Percentiles rank a stretch among this genome's conserved stretches.
phyloP scores from a whole-genome alignment of 2,329 filamentous ascomycete species.

The Pseudodiploospora longispora region DNA sequence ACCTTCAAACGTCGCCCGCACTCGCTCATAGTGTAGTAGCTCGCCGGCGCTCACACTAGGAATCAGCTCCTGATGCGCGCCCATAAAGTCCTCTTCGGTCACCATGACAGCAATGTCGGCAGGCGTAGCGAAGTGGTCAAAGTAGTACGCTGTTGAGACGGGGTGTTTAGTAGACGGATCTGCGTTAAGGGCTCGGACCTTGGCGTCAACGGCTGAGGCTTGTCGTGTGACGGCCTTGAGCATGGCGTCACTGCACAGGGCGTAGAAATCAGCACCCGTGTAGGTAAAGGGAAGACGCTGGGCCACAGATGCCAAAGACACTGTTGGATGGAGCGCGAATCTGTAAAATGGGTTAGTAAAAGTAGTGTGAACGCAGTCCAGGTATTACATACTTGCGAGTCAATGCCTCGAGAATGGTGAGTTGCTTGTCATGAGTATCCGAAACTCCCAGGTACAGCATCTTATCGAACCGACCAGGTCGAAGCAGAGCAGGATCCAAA shows the following conservation, averaged over 20 bases:
- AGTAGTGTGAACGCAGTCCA: not conserved
- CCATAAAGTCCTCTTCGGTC: conserved; percentile 77
- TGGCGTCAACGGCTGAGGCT: conserved; percentile 72
- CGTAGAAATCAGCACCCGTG: conserved; percentile 95
- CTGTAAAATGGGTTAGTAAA: conserved; percentile 33
- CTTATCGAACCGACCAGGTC: conserved; percentile 92
- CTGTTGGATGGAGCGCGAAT: conserved; percentile 73
- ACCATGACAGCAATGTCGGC: conserved; percentile 85
- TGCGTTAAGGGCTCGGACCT: conserved; percentile 63
- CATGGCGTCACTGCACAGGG: conserved; percentile 96
- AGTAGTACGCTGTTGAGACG: conserved; percentile 87
- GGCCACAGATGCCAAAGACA: conserved; percentile 70
- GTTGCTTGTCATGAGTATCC: conserved; percentile 93
- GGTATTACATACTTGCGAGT: conserved; percentile 70
- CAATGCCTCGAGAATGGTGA: conserved; percentile 86
- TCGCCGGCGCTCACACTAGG: conserved; percentile 90
- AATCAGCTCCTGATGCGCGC: conserved; percentile 77
- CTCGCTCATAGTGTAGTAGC: conserved; percentile 80
- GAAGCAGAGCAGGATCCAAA: conserved; percentile 78
- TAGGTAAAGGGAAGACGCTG: conserved; percentile 84
- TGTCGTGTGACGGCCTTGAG: conserved; percentile 94
- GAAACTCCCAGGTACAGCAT: conserved; percentile 96
- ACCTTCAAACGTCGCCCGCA: conserved; percentile 76
- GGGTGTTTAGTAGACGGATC: conserved; percentile 27
- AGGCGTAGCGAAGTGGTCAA: conserved; percentile 79